These are phyloP conservation scores for Curvularia spicifera DNA, from an alignment of 2,329 filamentous ascomycete species.

Conservation along the genomic window DNA sequence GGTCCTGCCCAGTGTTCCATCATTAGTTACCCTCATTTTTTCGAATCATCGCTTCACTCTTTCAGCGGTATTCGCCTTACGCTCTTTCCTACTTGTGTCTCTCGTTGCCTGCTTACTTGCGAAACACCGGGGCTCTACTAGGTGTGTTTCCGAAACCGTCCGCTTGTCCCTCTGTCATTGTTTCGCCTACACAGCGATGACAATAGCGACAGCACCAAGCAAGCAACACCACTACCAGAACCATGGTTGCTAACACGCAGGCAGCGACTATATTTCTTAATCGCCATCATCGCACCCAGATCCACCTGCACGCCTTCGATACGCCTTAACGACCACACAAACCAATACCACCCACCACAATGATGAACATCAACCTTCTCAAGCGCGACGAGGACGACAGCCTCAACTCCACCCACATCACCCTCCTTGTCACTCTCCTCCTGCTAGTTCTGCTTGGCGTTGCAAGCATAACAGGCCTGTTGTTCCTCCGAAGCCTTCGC, in stretches of 20 bases:
- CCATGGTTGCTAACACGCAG: conserved; percentile 28
- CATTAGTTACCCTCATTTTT: conserved; percentile 35
- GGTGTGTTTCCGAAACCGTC: conserved; percentile 35
- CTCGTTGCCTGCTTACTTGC: conserved; percentile 28
- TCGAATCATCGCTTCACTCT: conserved; percentile 66
- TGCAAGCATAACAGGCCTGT: conserved; percentile 69
- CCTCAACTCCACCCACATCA: conserved; percentile 69
- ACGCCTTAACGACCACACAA: conserved; percentile 31
- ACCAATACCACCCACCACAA: conserved; percentile 21
- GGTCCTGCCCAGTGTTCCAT: conserved; percentile 28
- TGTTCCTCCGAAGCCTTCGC: conserved; percentile 74
- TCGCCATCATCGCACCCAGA: conserved; percentile 23
- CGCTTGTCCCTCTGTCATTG: conserved; percentile 15
- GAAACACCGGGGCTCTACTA: conserved; percentile 28
- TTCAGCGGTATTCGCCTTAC: conserved; percentile 63
- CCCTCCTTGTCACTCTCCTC: conserved; percentile 80
- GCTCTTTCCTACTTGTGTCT: conserved; percentile 45
- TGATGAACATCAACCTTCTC: conserved; percentile 56
- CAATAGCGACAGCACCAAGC: conserved; percentile 23
- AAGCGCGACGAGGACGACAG: conserved; percentile 57
- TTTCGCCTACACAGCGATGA: conserved; percentile 21
- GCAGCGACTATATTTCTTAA: conserved; percentile 39
- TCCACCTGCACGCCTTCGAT: conserved; percentile 29
- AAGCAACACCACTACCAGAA: conserved; percentile 8
- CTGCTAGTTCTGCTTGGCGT: conserved; percentile 77